These are phyloP conservation scores for Cladosporium velox DNA, from an alignment of 2,329 filamentous ascomycete species.

Conservation along the genomic window DNA sequence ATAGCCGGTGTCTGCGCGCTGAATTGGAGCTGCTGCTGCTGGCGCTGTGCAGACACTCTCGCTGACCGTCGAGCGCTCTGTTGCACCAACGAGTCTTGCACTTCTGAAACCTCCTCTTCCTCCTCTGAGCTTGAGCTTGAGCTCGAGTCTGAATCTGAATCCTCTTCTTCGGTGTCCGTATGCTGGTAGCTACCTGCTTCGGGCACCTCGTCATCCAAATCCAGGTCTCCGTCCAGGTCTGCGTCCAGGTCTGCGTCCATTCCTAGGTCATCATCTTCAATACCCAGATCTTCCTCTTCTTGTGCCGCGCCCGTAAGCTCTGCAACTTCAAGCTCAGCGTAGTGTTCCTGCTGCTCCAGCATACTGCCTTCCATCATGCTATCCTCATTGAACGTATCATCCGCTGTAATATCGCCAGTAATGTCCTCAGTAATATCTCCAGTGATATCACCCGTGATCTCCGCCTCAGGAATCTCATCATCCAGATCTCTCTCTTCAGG, in stretches of 20 bases:
- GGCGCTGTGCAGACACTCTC: constrained; percentile 19
- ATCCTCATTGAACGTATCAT: constrained; percentile 51
- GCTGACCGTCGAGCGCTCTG: constrained; percentile 26
- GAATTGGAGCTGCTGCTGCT: constrained; percentile 1
- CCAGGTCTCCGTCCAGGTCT: constrained; percentile 50
- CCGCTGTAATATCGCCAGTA: constrained; percentile 44
- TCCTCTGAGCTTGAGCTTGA: constrained; percentile 16
- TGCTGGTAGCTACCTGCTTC: constrained; percentile 57
- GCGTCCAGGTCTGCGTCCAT: constrained; percentile 49
- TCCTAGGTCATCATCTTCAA: constrained; percentile 29
- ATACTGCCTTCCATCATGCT: constrained; percentile 51
- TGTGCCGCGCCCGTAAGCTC: constrained; percentile 50
- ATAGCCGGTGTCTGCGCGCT: constrained; percentile 19
- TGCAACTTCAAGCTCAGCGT: constrained; percentile 50
- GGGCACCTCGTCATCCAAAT: constrained; percentile 53
- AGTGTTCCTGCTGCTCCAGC: constrained; percentile 43
- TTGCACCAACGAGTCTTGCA: constrained; percentile 32
- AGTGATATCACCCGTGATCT: constrained; percentile 57
- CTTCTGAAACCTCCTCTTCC: constrained; percentile 23
- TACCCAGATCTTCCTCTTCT: constrained; percentile 49
- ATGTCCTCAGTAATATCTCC: constrained; percentile 53
- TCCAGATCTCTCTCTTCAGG: constrained; percentile 51
- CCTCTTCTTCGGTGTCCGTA: constrained; percentile 55
- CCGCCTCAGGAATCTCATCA: constrained; percentile 71
- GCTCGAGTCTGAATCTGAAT: constrained; percentile 32